Evolutionary conservation across 2,329 filamentous ascomycete genomes (phyloP), one percentile per base, ranked within the genome.

Genomic region (Exophiala aquamarina): DNA sequence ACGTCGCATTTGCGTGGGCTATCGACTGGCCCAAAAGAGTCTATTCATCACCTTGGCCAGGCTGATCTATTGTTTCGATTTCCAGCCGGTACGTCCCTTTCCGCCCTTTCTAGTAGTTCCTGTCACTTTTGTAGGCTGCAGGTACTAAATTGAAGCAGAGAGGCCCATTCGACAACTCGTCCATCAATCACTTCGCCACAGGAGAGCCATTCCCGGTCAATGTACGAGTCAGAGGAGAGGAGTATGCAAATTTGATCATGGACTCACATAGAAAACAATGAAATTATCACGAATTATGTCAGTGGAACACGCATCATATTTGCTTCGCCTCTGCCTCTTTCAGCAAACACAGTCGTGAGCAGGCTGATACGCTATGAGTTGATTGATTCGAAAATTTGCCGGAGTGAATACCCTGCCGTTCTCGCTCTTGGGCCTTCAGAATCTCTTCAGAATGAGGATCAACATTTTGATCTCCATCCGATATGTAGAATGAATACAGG

Each of bases 1-100:
- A 4, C 50, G 66, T 10, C 57, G 66, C n/a, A 50, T 66, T 5
- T 68, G 66, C 41, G 64, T 66, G 10, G 65, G 66, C 2, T 65
- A 63, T 28, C 55, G 58, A 32, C 50, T 69, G 15, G 66, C 61
- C 6, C 56, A 61, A 17, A 54, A 54, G 17, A 60, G 61, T 11
- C 28, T 67, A 9, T 66, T 64, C 50, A 59, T 66, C 31, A 63
- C 59, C 20, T 45, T 63, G 9, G 59, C 64, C 2, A 59, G 65
- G 11, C 42, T 66, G 33, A 36, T 57, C 17, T 60, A 61, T 28
- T 64, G 62, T 36, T 66, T 59, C 43, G 52, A 66, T 52, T 59
- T 50, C 13, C 23, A 31, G 29, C 28, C 54, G 19, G 56, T 60
- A 46, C 45, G 53, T 43, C 14, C 20, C 7, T 37, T 23, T 33